Conservation (phyloP, 176 grass and related monocot genomes). For the Oryza longistaminata region DNA sequence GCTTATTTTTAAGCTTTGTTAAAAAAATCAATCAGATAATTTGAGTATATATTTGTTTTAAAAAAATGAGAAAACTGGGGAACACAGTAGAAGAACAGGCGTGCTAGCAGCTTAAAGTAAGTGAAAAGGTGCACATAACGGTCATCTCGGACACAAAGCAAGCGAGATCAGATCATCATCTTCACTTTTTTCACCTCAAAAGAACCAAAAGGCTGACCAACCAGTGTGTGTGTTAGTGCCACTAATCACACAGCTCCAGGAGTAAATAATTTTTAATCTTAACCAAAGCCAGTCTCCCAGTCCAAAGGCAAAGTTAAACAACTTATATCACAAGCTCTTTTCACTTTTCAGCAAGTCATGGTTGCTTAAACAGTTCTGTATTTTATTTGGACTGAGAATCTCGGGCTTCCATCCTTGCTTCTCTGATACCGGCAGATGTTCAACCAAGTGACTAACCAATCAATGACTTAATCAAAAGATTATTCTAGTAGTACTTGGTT, state of each 20-base stretch:
- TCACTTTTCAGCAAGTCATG: not conserved
- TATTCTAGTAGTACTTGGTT: not conserved
- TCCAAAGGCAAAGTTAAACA: constrained; percentile 23
- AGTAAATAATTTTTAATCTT: not conserved
- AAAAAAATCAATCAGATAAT: not conserved
- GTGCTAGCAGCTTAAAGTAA: not conserved
- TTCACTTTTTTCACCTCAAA: constrained; percentile 37
- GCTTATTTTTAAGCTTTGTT: not conserved
- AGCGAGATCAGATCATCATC: constrained; percentile 13
- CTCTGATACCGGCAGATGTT: constrained; percentile 36
- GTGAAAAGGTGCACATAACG: constrained; percentile 37
- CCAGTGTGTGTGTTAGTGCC: not conserved
- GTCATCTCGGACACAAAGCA: constrained; percentile 20
- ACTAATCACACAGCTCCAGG: not conserved
- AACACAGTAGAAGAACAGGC: not conserved
- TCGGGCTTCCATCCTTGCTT: not conserved
- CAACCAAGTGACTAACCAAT: not conserved
- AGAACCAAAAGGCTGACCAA: constrained; percentile 46
- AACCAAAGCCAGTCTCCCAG: constrained; percentile 18
- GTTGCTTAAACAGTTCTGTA: not conserved
- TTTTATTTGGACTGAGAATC: not conserved
- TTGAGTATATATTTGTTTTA: not conserved
- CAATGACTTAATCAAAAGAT: constrained; percentile 8
- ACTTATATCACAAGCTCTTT: constrained; percentile 29
- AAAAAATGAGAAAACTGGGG: not conserved